Conservation (phyloP, 345 rosid species). For the Eucalyptus viminalis region DNA sequence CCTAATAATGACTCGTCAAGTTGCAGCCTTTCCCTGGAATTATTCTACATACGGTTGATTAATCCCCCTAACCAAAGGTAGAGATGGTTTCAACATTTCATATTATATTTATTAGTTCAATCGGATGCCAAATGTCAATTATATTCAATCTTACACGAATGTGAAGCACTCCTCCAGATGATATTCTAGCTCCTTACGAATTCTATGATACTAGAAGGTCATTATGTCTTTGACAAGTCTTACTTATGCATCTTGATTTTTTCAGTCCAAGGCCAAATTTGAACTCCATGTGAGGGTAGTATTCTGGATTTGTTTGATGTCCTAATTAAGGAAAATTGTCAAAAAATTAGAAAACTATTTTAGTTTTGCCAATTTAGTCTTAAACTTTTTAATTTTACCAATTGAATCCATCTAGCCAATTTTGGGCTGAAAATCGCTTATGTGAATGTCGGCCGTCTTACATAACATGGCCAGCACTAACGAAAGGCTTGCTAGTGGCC, state of each 20-base stretch:
- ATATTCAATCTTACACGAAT: background rate
- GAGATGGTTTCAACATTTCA: background rate
- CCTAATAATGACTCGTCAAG: background rate
- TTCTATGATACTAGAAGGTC: background rate
- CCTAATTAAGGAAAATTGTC: background rate
- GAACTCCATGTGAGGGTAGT: background rate
- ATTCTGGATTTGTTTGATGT: background rate
- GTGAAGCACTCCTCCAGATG: background rate
- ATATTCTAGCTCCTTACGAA: background rate
- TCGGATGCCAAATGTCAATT: background rate
- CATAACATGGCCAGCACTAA: background rate
- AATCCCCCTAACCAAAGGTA: background rate
- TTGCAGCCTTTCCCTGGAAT: background rate
- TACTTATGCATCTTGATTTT: background rate
- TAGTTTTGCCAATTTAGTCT: no score
- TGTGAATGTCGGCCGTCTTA: fast-evolving
- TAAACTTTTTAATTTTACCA: background rate
- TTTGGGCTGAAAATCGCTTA: background rate
- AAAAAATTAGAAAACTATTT: no score
- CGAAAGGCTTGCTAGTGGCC: background rate
- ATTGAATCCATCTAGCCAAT: background rate
- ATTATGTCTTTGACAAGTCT: background rate
- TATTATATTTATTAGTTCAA: background rate
- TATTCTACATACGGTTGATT: background rate
- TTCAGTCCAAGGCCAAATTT: background rate